phyloP scores from a whole-genome alignment of 1,284 basidiomycete genomes.

The Malassezia psittaci region DNA sequence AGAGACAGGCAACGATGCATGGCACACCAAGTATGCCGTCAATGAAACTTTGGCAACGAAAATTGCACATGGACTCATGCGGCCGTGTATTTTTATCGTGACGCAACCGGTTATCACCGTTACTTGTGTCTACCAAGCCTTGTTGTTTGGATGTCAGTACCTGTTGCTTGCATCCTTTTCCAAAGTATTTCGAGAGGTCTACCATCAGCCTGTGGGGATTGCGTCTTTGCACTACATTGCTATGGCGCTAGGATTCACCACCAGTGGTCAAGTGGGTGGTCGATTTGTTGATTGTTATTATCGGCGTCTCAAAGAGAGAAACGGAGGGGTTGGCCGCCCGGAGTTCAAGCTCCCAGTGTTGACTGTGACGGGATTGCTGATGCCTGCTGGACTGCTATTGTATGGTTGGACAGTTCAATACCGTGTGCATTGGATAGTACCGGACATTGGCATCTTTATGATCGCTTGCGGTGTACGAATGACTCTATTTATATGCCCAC shows the following conservation, averaged over 20 bases:
- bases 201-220: conserved; percentile 51
- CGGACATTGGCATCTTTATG: conserved; percentile 50
- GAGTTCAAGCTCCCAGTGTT: conserved; percentile 52
- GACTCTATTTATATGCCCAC: conserved; percentile 13
- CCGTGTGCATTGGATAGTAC: conserved; percentile 58
- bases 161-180: conserved; percentile 61
- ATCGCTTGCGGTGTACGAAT: conserved; percentile 18
- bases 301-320: conserved; percentile 52
- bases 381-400: conserved; percentile 57
- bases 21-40: conserved; percentile 30
- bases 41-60: conserved; percentile 43
- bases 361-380: conserved; percentile 55
- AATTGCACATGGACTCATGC: conserved; percentile 47
- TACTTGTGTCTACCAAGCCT: conserved; percentile 52
- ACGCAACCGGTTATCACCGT: conserved; percentile 53
- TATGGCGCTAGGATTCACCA: conserved; percentile 47
- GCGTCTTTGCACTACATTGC: conserved; percentile 60
- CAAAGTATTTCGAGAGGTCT: conserved; percentile 54
- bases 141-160: conserved; percentile 48
- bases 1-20: conserved; percentile 41
- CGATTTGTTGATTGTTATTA: conserved; percentile 56
- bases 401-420: conserved; percentile 59
- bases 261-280: conserved; percentile 56
- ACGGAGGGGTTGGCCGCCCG: conserved; percentile 56
- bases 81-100: conserved; percentile 52